Percentiles rank a stretch among this genome's conserved stretches.
These are phyloP conservation scores for Fusarium tjaetaba DNA, from an alignment of 2,329 filamentous ascomycete genomes.

Conservation along the genomic window DNA sequence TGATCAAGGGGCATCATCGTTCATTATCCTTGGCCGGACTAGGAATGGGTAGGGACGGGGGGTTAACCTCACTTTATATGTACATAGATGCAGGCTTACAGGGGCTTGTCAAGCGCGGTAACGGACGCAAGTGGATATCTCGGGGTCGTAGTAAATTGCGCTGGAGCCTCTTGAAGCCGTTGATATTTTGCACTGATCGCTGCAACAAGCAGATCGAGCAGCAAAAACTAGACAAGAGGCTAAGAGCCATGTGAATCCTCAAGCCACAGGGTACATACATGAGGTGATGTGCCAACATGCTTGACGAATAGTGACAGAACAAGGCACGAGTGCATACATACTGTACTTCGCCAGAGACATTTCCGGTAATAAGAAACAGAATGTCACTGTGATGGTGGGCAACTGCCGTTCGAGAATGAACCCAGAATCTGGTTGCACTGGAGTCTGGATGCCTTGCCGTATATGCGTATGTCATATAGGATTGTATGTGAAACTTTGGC, in stretches of 20 bases:
- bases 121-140: slow-evolving; percentile 31
- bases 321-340: neutral
- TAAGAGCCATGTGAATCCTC: slow-evolving; percentile 19
- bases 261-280: slow-evolving; percentile 8
- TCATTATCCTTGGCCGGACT: slow-evolving; percentile 20
- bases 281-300: neutral
- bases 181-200: slow-evolving; percentile 1
- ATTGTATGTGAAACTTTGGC: slow-evolving; percentile 3
- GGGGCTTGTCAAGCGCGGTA: slow-evolving; percentile 22
- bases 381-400: neutral
- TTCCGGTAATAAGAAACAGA: neutral
- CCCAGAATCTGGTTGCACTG: neutral
- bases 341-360: neutral
- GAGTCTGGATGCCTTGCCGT: neutral
- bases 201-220: neutral
- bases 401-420: neutral
- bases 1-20: slow-evolving; percentile 29
- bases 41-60: slow-evolving; percentile 25
- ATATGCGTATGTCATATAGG: neutral
- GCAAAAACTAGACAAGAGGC: neutral
- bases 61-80: slow-evolving; percentile 6
- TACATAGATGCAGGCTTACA: slow-evolving; percentile 24
- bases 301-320: neutral
- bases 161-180: slow-evolving; percentile 17
- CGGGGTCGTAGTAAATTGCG: slow-evolving; percentile 42